phyloP scores from a whole-genome alignment of 2,329 filamentous ascomycete species.

The Talaromyces sp. region DNA sequence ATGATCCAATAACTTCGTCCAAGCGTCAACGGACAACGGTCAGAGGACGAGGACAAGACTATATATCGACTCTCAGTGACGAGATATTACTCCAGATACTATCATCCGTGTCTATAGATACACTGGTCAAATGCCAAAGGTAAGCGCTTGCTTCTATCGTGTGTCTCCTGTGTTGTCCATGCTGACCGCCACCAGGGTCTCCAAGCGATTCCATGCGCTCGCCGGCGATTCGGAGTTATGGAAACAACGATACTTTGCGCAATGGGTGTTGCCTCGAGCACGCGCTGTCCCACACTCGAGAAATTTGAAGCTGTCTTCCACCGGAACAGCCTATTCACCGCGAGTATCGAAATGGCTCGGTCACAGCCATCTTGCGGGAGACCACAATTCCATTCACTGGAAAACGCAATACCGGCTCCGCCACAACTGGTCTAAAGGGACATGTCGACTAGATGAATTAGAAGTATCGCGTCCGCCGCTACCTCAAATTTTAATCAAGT shows the following conservation, averaged over 20 bases:
- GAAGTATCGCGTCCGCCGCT: slow-evolving; percentile 56
- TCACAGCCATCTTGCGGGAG: slow-evolving; percentile 55
- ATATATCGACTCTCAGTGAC: slow-evolving; percentile 72
- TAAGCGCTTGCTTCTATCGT: slow-evolving; percentile 29
- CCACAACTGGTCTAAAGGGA: slow-evolving; percentile 86
- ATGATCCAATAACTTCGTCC: slow-evolving; percentile 22
- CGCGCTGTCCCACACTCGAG: slow-evolving; percentile 69
- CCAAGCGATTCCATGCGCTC: slow-evolving; percentile 68
- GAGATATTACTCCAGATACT: slow-evolving; percentile 84
- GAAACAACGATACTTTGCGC: slow-evolving; percentile 82
- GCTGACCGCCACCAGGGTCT: slow-evolving; percentile 42
- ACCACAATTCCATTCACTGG: slow-evolving; percentile 64
- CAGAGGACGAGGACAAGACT: slow-evolving; percentile 47
- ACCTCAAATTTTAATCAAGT: slow-evolving; percentile 68
- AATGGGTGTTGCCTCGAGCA: slow-evolving; percentile 79
- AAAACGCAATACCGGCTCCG: slow-evolving; percentile 82
- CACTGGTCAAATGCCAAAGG: slow-evolving; percentile 64
- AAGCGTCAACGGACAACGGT: slow-evolving; percentile 45
- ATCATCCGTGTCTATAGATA: slow-evolving; percentile 66
- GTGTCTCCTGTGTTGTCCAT: not conserved
- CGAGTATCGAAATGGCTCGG: slow-evolving; percentile 61
- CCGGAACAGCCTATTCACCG: slow-evolving; percentile 50
- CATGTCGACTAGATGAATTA: slow-evolving; percentile 76
- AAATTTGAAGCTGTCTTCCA: slow-evolving; percentile 34
- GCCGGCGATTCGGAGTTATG: slow-evolving; percentile 82